Percentiles rank a stretch among this genome's conserved stretches.
Evolutionary conservation across 2,329 filamentous ascomycete species (phyloP).

Genomic region (Knufia fluminis): DNA sequence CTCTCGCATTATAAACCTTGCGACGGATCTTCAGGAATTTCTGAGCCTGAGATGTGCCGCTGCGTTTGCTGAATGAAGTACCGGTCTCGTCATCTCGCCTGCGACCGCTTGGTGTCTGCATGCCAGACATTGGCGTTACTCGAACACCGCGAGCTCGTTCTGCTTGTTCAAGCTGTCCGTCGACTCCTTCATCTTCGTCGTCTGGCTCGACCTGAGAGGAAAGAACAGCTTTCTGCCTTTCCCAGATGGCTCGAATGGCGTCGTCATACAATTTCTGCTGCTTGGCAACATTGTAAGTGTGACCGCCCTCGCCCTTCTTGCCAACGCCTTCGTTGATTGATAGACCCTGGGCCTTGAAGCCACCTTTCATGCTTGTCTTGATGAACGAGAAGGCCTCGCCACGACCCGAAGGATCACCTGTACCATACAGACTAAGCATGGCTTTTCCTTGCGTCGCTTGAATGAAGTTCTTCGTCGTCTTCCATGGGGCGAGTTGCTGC

Average conservation of each 20-base stretch:
- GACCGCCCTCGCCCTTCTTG: constrained; percentile 49
- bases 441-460: constrained; percentile 90
- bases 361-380: constrained; percentile 97
- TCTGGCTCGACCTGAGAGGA: constrained; percentile 63
- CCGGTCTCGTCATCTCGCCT: constrained; percentile 63
- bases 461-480: constrained; percentile 91
- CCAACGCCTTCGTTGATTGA: constrained; percentile 80
- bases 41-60: constrained; percentile 53
- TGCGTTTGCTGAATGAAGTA: constrained; percentile 67
- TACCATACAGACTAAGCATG: constrained; percentile 90
- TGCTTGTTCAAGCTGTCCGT: constrained; percentile 41
- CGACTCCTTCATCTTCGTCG: constrained; percentile 57
- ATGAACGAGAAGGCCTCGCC: constrained; percentile 96
- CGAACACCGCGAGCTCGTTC: constrained; percentile 32
- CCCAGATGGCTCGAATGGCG: constrained; percentile 87
- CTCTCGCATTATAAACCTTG: constrained; percentile 51
- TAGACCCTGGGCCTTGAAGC: constrained; percentile 83
- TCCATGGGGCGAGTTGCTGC: constrained; percentile 88
- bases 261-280: constrained; percentile 89
- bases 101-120: constrained; percentile 39
- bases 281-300: constrained; percentile 93
- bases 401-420: constrained; percentile 87
- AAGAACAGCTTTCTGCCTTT: constrained; percentile 70
- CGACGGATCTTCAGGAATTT: constrained; percentile 56
- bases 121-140: constrained; percentile 58